phyloP scores from a whole-genome alignment of 768 basidiomycete species.

The Lactarius indigo region DNA sequence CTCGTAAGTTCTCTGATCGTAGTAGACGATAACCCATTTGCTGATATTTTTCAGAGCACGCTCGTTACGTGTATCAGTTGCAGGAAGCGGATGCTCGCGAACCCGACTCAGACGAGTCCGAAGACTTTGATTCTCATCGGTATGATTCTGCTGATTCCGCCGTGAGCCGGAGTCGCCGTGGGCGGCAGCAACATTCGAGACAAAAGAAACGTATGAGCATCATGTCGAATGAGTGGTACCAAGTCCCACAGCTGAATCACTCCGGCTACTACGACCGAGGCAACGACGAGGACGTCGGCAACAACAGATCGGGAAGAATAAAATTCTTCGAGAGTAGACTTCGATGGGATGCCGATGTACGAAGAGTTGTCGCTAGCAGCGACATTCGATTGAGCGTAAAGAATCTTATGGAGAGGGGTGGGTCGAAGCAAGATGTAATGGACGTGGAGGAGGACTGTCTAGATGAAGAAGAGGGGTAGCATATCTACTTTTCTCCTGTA shows the following conservation, averaged over 20 bases:
- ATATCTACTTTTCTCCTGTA: neutral
- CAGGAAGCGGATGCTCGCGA: conserved; percentile 30
- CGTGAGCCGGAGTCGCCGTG: conserved; percentile 28
- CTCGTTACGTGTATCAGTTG: conserved; percentile 50
- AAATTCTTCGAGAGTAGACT: conserved; percentile 25
- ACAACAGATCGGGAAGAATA: conserved; percentile 1
- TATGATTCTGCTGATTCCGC: conserved; percentile 43
- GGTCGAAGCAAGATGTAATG: conserved; percentile 20
- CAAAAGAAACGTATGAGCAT: conserved; percentile 64
- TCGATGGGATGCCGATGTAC: conserved; percentile 24
- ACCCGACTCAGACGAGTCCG: conserved; percentile 31
- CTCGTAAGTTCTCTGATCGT: conserved; percentile 48
- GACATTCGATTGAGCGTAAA: conserved; percentile 24
- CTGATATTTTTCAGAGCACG: conserved; percentile 47
- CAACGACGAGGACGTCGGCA: conserved; percentile 31
- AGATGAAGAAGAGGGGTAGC: conserved; percentile 22
- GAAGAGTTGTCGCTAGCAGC: conserved; percentile 16
- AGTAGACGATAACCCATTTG: neutral
- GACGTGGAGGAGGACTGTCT: conserved; percentile 24
- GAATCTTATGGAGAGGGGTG: conserved; percentile 24
- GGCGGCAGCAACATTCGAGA: conserved; percentile 31
- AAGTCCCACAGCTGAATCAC: conserved; percentile 45
- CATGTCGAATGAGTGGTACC: conserved; percentile 55
- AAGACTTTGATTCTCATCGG: conserved; percentile 29
- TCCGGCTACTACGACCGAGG: conserved; percentile 40